Evolutionary conservation across 192 early-diverging fungal genomes (phyloP), one percentile per base, ranked within the genome.

Genomic region (Diversispora eburnea): DNA sequence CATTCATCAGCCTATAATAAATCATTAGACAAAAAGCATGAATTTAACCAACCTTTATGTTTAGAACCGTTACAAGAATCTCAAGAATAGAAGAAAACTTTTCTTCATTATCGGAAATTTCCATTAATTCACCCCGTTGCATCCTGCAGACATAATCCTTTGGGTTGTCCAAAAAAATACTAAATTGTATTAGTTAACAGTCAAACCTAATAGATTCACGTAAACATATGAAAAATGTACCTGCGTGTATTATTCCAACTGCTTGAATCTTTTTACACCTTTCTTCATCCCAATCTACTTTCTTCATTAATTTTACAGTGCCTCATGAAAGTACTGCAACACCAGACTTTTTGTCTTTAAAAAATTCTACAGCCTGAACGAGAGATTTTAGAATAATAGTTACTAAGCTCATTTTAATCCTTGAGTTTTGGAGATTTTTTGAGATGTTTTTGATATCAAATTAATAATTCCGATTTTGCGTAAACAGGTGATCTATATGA

Each of bases 21-120:
- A 64, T 47, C 12, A 52, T 2, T 25, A 42, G 3, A 54, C 49
- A 17, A 47, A 45, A 66, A 66, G 13, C 15, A 49, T 0, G 12
- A 66, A 41, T 68, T 62, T 17, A 42, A 43, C 66, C 39, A 54
- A 68, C 66, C 33, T 52, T 68, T 54, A 52, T 41, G 45, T 68
- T 68, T 13, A 68, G 12, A 54, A 52, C n/a, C 0, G 22, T 8
- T 41, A 48, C 49, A 2, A 68, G 4, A 39, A 68, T 68, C 0
- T 12, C 20, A 15, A 68, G 33, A 42, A 68, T 68, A 1, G 12
- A 49, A 41, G 48, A 25, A 68, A 54, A 54, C 12, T 68, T 12
- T 64, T 64, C n/a, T 46, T 15, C 17, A 47, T 64, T 64, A 22
- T 41, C 13, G 17, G 49, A 48, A 20, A 68, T 22, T 52, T 68